phyloP scores from a whole-genome alignment of 495 filamentous ascomycete species.

The Penicillium coffeae region DNA sequence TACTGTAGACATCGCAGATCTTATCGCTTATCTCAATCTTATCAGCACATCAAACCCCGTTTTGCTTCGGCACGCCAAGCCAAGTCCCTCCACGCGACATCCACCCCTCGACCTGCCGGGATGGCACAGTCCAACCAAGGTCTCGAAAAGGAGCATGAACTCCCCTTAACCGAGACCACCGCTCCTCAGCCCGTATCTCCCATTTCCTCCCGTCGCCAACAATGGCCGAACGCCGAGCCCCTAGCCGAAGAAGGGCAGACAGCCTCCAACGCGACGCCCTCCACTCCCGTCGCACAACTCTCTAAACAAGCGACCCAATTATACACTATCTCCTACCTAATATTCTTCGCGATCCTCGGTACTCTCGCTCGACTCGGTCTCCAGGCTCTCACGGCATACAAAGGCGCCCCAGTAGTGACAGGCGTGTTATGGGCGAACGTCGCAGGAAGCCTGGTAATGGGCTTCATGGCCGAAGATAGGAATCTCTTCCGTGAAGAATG shows the following conservation, averaged over 20 bases:
- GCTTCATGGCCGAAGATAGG: slow-evolving; percentile 77
- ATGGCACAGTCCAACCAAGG: background rate
- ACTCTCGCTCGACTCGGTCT: slow-evolving; percentile 82
- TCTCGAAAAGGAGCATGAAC: slow-evolving; percentile 5
- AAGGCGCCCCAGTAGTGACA: slow-evolving; percentile 69
- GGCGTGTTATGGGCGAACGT: slow-evolving; percentile 89
- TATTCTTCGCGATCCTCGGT: slow-evolving; percentile 83
- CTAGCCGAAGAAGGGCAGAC: slow-evolving; percentile 1
- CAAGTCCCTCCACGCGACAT: too few relatives aligned
- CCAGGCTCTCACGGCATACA: slow-evolving; percentile 76
- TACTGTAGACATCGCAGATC: too few relatives aligned
- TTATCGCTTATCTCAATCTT: background rate
- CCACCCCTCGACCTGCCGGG: background rate
- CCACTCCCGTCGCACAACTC: slow-evolving; percentile 11
- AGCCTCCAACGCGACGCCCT: background rate
- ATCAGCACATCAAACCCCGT: background rate
- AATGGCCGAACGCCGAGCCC: slow-evolving; percentile 8
- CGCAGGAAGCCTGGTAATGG: slow-evolving; percentile 76
- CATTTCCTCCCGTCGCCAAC: slow-evolving; percentile 7
- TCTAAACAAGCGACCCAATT: slow-evolving; percentile 64
- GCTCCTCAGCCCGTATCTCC: slow-evolving; percentile 12
- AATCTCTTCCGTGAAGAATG: slow-evolving; percentile 70
- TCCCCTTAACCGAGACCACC: slow-evolving; percentile 12
- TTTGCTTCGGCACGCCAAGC: background rate
- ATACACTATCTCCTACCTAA: slow-evolving; percentile 75